These are phyloP conservation scores for Daldinia childiae DNA, from an alignment of 495 filamentous ascomycete genomes.

Conservation along the genomic window DNA sequence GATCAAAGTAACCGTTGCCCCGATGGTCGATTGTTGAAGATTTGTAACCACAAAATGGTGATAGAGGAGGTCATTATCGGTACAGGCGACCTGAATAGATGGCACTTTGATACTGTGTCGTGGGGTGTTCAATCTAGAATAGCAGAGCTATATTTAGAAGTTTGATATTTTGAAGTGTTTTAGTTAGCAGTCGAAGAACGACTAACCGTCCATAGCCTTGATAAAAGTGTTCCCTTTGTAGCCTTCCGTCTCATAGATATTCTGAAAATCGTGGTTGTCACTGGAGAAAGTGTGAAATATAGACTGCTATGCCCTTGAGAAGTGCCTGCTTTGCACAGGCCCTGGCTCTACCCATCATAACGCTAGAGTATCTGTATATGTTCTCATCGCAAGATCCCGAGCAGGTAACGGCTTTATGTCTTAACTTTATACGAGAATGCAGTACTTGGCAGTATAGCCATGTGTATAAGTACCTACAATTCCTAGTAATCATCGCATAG, in stretches of 20 bases:
- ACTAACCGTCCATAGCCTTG: neutral
- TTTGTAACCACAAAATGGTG: neutral
- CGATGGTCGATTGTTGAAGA: constrained; percentile 20
- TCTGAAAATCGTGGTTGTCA: neutral
- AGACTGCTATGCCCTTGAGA: neutral
- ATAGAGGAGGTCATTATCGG: constrained; percentile 17
- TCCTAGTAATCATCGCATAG: neutral
- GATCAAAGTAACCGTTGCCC: constrained; percentile 10
- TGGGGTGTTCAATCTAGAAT: constrained; percentile 22
- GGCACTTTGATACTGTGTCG: constrained; percentile 14
- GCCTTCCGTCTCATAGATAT: neutral
- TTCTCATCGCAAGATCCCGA: too few species aligned
- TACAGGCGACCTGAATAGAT: constrained; percentile 23
- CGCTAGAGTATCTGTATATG: too few species aligned
- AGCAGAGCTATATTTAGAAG: constrained; percentile 26
- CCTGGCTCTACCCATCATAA: too few species aligned
- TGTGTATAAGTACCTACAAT: too few species aligned
- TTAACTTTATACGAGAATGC: neutral
- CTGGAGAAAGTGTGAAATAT: neutral
- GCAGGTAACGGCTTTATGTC: neutral
- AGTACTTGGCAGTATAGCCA: neutral
- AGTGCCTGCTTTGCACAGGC: too few species aligned
- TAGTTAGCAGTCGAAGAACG: constrained; percentile 6
- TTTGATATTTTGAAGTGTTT: constrained; percentile 9
- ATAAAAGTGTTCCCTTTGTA: neutral